Percentiles rank a stretch among this genome's conserved stretches.
Evolutionary conservation across 441 rosid species (phyloP).

Genomic region (Croton setiger): DNA sequence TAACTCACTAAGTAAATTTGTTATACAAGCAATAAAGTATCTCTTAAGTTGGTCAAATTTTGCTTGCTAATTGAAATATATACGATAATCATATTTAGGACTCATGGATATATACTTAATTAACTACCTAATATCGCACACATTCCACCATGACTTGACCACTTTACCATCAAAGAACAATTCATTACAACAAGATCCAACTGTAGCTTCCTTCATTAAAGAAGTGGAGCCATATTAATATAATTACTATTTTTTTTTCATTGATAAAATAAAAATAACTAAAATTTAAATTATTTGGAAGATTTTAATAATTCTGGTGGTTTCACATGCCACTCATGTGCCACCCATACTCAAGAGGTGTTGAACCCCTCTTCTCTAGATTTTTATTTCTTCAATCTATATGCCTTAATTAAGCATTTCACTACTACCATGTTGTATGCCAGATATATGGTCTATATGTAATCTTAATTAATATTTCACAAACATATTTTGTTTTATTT

Average conservation of each 20-base stretch:
- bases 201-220: not conserved
- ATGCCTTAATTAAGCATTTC: not conserved
- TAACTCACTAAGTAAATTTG: too few relatives aligned
- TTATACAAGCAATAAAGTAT: too few relatives aligned
- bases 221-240: conserved; percentile 12
- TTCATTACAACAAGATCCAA: not conserved
- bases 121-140: too few relatives aligned
- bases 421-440: conserved; percentile 5
- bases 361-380: not conserved
- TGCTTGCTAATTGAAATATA: too few relatives aligned
- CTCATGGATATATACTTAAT: too few relatives aligned
- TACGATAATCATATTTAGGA: too few relatives aligned
- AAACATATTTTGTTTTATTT: too few relatives aligned
- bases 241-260: not conserved
- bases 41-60: too few relatives aligned
- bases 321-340: conserved; percentile 16
- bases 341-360: conserved; percentile 12
- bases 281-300: not conserved
- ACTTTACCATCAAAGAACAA: not conserved
- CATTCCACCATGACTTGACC: too few relatives aligned
- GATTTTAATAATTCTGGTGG: not conserved
- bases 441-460: conserved; percentile 11
- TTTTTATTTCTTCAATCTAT: not conserved
- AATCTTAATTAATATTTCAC: not conserved
- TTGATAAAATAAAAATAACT: not conserved